phyloP scores from a whole-genome alignment of 2,329 filamentous ascomycete species.

The Fusarium liriodendri region DNA sequence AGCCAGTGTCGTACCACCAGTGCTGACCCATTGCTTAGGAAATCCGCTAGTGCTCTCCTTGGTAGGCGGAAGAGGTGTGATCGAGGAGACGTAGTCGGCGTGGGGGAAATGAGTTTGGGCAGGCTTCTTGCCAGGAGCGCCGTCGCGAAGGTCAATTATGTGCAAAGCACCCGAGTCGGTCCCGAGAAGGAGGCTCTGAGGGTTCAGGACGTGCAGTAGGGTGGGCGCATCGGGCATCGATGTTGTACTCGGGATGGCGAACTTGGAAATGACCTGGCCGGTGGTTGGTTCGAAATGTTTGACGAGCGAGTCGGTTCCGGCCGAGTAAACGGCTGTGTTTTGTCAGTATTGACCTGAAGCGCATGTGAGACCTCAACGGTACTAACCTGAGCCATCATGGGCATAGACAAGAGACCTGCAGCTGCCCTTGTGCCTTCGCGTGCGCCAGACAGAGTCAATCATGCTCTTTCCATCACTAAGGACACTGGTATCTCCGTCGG shows the following conservation, averaged over 20 bases:
- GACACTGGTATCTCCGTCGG: slow-evolving; percentile 60
- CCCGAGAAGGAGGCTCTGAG: slow-evolving; percentile 87
- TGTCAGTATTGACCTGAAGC: slow-evolving; percentile 8
- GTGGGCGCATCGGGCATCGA: slow-evolving; percentile 77
- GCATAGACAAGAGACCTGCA: slow-evolving; percentile 85
- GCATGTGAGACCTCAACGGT: neutral
- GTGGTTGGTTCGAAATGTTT: slow-evolving; percentile 69
- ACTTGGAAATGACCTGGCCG: slow-evolving; percentile 82
- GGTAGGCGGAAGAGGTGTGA: slow-evolving; percentile 84
- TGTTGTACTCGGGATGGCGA: slow-evolving; percentile 74
- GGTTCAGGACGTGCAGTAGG: slow-evolving; percentile 84
- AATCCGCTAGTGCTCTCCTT: slow-evolving; percentile 87
- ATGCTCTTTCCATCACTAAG: slow-evolving; percentile 74
- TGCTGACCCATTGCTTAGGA: slow-evolving; percentile 94
- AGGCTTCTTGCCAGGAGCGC: slow-evolving; percentile 69
- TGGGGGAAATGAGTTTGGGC: slow-evolving; percentile 88
- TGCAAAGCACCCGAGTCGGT: slow-evolving; percentile 93
- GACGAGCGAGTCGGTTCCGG: slow-evolving; percentile 69
- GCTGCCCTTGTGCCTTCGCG: slow-evolving; percentile 91
- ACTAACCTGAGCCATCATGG: slow-evolving; percentile 76
- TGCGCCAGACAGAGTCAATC: slow-evolving; percentile 88
- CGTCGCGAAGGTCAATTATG: slow-evolving; percentile 83
- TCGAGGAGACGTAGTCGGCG: slow-evolving; percentile 90
- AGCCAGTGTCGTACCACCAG: slow-evolving; percentile 89
- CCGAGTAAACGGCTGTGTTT: slow-evolving; percentile 68